Conservation (phyloP, 805 yeast genomes). For the Yarrowia divulgata region DNA sequence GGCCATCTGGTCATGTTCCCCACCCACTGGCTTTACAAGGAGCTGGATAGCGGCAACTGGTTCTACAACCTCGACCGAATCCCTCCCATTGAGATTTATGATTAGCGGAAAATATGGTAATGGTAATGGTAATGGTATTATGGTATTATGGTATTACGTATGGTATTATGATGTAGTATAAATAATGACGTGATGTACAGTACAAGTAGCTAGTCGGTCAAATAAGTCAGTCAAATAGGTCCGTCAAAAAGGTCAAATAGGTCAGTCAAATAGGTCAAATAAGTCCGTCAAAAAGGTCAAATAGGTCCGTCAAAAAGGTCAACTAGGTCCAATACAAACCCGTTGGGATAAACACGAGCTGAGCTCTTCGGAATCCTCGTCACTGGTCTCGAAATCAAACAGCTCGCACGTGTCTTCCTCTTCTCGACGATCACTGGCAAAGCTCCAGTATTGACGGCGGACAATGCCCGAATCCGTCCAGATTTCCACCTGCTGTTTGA, state of each 20-base stretch:
- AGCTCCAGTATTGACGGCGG: slow-evolving; percentile 1
- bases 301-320: too few relatives aligned
- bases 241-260: too few relatives aligned
- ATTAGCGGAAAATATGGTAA: too few relatives aligned
- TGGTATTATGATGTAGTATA: neutral
- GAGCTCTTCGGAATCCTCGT: neutral
- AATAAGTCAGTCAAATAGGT: too few relatives aligned
- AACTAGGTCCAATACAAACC: neutral
- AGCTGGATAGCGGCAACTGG: slow-evolving; percentile 89
- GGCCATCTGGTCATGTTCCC: slow-evolving; percentile 95
- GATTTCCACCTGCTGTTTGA: slow-evolving; percentile 27
- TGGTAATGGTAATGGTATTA: too few relatives aligned
- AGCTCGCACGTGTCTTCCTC: slow-evolving; percentile 21
- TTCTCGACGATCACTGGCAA: neutral
- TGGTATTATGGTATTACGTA: neutral
- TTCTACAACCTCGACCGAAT: slow-evolving; percentile 90
- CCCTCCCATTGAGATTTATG: slow-evolving; percentile 95
- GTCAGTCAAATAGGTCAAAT: too few relatives aligned
- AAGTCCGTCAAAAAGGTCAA: too few relatives aligned
- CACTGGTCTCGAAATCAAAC: slow-evolving; percentile 15
- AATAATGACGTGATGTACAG: too few relatives aligned
- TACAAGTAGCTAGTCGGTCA: too few relatives aligned
- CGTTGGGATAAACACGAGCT: neutral
- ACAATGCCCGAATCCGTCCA: slow-evolving; percentile 5
- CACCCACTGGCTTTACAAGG: slow-evolving; percentile 84